Base-by-base conservation (phyloP, 805 yeast species). In the Spathaspora gorwiae region DNA sequence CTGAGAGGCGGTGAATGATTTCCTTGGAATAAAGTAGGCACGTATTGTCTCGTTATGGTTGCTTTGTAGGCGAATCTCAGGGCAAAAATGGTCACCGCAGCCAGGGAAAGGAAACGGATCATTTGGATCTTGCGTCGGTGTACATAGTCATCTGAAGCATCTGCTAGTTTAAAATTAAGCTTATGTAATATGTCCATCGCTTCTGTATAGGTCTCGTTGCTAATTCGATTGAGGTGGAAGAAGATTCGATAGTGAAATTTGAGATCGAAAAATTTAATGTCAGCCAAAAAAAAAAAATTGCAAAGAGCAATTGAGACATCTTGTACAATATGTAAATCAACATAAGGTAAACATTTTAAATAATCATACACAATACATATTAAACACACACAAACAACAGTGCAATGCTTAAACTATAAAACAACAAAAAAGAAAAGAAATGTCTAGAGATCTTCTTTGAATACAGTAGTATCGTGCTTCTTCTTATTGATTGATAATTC, bases 1-100 rank as follows among this genome's bases (percentile, higher is more conserved):
- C n/a, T n/a, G n/a, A n/a, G n/a, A n/a, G 96, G 96, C 2, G 95
- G 95, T 46, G 80, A 76, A 56, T 89, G 92, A 64, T 90, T 90
- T 10, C 90, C 88, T 55, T 87, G 90, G 64, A 87, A 90, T 55
- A 82, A 72, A 37, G 75, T 76, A 7, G 97, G 97, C 6, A 80
- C 68, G 64, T 79, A 89, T 63, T 84, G 82, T 54, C 96, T 74
- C 19, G 83, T 68, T 34, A 80, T 70, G 4, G 92, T 83, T 14
- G 94, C 85, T 56, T 86, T 76, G 61, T 82, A 82, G 13, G 95
- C 90, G 39, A 84, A 61, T 53, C 92, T 72, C 9, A 94, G 80
- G 10, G 89, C 82, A 44, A 82, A 64, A 37, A 90, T 75, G 0
- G 96, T 83, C 24, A 81, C 70, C 1, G 84, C 77, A 0, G 95